Conservation (phyloP, 768 basidiomycete species). For the Serpula lacrymans region DNA sequence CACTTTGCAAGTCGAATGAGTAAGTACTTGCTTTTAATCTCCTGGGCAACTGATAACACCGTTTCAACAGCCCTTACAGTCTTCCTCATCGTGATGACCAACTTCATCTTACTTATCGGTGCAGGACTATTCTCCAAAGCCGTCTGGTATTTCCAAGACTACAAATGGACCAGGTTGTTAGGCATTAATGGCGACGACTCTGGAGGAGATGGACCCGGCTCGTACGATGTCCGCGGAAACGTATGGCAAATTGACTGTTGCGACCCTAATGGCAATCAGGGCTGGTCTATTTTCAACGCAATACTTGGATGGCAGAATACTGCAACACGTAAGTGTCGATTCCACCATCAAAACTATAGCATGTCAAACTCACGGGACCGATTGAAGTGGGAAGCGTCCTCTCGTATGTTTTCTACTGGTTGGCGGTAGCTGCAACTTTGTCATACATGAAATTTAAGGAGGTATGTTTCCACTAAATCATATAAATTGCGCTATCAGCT, state of each 20-base stretch:
- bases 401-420: slow-evolving; percentile 92
- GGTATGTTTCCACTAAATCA: slow-evolving; percentile 27
- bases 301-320: slow-evolving; percentile 89
- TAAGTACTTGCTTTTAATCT: slow-evolving; percentile 27
- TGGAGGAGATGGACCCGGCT: slow-evolving; percentile 76
- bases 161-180: slow-evolving; percentile 64
- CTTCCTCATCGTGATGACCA: slow-evolving; percentile 91
- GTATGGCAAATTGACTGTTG: slow-evolving; percentile 91
- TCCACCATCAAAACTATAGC: too few relatives aligned
- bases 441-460: slow-evolving; percentile 64
- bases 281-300: slow-evolving; percentile 82
- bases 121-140: slow-evolving; percentile 87
- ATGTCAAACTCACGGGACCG: neutral
- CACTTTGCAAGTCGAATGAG: slow-evolving; percentile 72
- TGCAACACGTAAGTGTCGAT: slow-evolving; percentile 64
- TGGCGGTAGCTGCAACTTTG: slow-evolving; percentile 69
- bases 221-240: slow-evolving; percentile 74
- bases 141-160: slow-evolving; percentile 66
- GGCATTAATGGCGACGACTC: slow-evolving; percentile 71
- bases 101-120: slow-evolving; percentile 89
- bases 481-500: neutral
- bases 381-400: slow-evolving; percentile 70
- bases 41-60: neutral
- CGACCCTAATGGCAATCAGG: slow-evolving; percentile 53
- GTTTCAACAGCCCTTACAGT: slow-evolving; percentile 57